Conservation (phyloP, 2,329 filamentous ascomycete species). For the Neurospora sp. region DNA sequence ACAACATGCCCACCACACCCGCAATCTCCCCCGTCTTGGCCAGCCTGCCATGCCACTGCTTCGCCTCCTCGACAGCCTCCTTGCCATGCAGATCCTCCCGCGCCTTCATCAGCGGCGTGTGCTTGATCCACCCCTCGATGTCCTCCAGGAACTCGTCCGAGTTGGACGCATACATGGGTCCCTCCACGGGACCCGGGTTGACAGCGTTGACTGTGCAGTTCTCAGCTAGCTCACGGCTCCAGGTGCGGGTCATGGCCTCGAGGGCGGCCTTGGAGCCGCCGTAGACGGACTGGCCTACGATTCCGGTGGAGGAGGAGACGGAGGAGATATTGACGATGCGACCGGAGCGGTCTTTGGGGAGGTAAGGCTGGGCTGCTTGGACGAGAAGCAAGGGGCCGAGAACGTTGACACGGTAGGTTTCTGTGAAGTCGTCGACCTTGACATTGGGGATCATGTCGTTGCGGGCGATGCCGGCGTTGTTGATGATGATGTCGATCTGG, state of each 20-base stretch:
- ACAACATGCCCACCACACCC: slow-evolving; percentile 68
- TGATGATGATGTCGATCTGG: slow-evolving; percentile 74
- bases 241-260: slow-evolving; percentile 50
- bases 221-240: slow-evolving; percentile 46
- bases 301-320: slow-evolving; percentile 43
- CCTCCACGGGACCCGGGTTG: slow-evolving; percentile 47
- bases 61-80: slow-evolving; percentile 49
- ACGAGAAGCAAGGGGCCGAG: slow-evolving; percentile 70
- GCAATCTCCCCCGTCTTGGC: slow-evolving; percentile 64
- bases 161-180: slow-evolving; percentile 40
- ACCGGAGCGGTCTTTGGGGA: slow-evolving; percentile 57
- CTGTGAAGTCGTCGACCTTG: slow-evolving; percentile 54
- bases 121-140: slow-evolving; percentile 34
- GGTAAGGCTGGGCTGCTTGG: slow-evolving; percentile 60
- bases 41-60: slow-evolving; percentile 45
- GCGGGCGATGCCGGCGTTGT: slow-evolving; percentile 67
- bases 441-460: slow-evolving; percentile 59
- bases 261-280: slow-evolving; percentile 48
- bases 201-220: slow-evolving; percentile 46
- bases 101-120: slow-evolving; percentile 53
- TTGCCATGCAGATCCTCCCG: slow-evolving; percentile 52
- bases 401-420: slow-evolving; percentile 72
- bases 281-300: slow-evolving; percentile 47
- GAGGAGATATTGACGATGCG: slow-evolving; percentile 48
- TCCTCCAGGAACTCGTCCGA: slow-evolving; percentile 31